Conservation (phyloP, 2,329 filamentous ascomycete genomes). For the Chaetomium globosum region DNA sequence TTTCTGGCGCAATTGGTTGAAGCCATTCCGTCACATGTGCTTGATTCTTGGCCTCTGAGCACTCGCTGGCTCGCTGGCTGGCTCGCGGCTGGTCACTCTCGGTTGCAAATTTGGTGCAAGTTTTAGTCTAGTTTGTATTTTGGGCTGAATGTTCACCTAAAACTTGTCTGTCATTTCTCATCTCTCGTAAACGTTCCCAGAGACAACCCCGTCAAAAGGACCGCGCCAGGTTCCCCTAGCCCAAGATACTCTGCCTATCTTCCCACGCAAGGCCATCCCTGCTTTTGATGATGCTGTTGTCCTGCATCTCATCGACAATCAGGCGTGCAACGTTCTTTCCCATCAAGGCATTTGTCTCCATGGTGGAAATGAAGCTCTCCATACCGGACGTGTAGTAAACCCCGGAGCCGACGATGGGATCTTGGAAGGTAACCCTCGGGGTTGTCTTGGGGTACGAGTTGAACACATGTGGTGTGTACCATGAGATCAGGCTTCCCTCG, state of each 20-base stretch:
- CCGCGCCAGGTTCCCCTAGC: not conserved
- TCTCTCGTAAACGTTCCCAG: not conserved
- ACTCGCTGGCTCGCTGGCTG: no score
- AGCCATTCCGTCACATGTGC: not conserved
- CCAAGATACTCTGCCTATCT: slow-evolving; percentile 23
- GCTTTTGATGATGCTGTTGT: not conserved
- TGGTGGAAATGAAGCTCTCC: slow-evolving; percentile 92
- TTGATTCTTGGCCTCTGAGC: not conserved
- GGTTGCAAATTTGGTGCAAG: not conserved
- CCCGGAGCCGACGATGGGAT: slow-evolving; percentile 67
- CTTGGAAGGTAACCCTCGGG: slow-evolving; percentile 87
- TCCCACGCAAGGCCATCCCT: slow-evolving; percentile 3
- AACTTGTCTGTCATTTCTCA: not conserved
- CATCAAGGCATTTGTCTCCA: slow-evolving; percentile 95
- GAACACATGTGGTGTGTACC: slow-evolving; percentile 78
- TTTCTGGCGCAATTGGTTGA: not conserved
- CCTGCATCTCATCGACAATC: slow-evolving; percentile 63
- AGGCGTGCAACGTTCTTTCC: slow-evolving; percentile 80
- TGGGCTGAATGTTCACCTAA: not conserved
- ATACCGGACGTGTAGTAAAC: slow-evolving; percentile 76
- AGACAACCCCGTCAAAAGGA: not conserved
- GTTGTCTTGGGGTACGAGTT: slow-evolving; percentile 81
- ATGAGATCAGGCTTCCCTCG: slow-evolving; percentile 59
- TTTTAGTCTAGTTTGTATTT: not conserved
- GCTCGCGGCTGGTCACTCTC: not conserved